Evolutionary conservation across 257 asterid genomes (phyloP), one percentile per base, ranked within the genome.

Genomic region (Nicotiana attenuata): DNA sequence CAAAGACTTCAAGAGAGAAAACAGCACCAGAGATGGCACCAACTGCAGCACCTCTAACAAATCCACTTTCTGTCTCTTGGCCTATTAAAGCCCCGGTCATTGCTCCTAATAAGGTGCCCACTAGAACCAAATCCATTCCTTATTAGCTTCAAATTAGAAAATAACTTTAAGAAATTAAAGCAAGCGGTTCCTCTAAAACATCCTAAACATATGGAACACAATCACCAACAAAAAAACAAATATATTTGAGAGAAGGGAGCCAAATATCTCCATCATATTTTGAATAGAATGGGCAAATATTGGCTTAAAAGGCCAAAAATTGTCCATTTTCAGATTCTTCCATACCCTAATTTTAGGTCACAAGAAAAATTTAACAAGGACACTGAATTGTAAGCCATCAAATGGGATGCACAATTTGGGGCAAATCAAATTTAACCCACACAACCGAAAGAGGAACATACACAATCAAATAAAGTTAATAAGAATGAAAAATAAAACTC

Each of bases 1-100:
- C 99, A 5, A 94, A 96, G 85, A 96, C 98, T 91, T 96, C 98
- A 66, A 96, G 93, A 17, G 99, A 94, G 92, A 96, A 96, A 88
- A 96, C 98, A 81, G 98, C 99, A 57, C 99, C 98, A 6, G 99
- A 94, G 75, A 96, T 96, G 68, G 99, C 99, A 77, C 99, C 99
- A 16, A 94, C 95, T 0, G 97, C 97, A 82, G 99, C 98, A 71
- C 99, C 99, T 86, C 99, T 91, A 67, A 96, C 90, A 81, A 96
- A 96, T 28, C 98, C 98, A 67, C 99, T 96, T 83, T 96, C 98
- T 1, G 98, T 94, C 80, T 96, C 99, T 88, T 96, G 98, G 53
- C 99, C 99, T 55, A 96, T 96, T 87, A 96, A 84, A 11, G 98
- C 99, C 78, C 99, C 98, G 0, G 99, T 96, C 90, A 96, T 85